Percentiles rank a stretch among this genome's conserved stretches.
Conservation (phyloP, 176 grass and related monocot species). For the Dactylis glomerata region DNA sequence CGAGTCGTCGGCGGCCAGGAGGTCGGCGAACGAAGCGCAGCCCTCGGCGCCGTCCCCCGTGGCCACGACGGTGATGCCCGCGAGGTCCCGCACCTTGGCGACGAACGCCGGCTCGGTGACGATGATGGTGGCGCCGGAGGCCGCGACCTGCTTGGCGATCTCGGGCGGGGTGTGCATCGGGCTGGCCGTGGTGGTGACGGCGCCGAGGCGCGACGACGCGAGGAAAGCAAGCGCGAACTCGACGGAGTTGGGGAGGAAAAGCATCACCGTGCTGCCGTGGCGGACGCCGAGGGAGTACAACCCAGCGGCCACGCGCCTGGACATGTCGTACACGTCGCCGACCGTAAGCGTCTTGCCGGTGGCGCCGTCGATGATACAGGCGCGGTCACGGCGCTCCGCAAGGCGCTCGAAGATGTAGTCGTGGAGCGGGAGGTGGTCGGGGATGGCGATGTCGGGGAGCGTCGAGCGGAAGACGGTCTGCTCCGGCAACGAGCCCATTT, state of each 20-base stretch:
- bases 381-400: conserved; percentile 34
- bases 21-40: conserved; percentile 52
- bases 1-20: conserved; percentile 13
- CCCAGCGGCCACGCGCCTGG: conserved; percentile 19
- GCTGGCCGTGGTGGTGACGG: conserved; percentile 70
- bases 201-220: conserved; percentile 61
- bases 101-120: conserved; percentile 72
- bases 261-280: conserved; percentile 50
- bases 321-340: conserved; percentile 27
- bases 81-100: conserved; percentile 46
- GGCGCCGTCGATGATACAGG: conserved; percentile 48
- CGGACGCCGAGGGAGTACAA: conserved; percentile 31
- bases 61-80: conserved; percentile 49
- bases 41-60: conserved; percentile 41
- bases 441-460: conserved; percentile 49
- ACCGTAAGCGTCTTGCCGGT: conserved; percentile 43
- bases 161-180: conserved; percentile 76
- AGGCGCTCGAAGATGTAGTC: conserved; percentile 55
- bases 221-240: conserved; percentile 74
- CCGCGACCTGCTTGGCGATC: conserved; percentile 72
- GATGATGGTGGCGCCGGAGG: conserved; percentile 46
- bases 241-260: conserved; percentile 74
- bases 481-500: conserved; percentile 28
- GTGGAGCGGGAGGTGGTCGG: conserved; percentile 58
- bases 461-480: conserved; percentile 42